Evolutionary conservation across 106 monocot species (phyloP).

Genomic region (Dioscorea dumetorum): DNA sequence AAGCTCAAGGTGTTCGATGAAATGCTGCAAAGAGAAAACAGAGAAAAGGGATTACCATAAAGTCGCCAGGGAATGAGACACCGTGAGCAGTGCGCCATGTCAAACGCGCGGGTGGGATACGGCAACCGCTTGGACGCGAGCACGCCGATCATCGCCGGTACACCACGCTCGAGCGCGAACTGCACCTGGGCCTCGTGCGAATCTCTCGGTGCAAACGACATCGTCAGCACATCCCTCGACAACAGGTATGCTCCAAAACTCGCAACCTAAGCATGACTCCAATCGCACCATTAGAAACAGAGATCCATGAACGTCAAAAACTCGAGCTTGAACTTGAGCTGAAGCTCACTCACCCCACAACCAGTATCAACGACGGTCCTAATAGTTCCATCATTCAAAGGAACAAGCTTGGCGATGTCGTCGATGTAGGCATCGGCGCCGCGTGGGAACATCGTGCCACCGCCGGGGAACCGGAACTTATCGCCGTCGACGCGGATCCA

Average conservation of each 20-base stretch:
- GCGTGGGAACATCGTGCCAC: slow-evolving; percentile 78
- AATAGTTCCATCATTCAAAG: slow-evolving; percentile 56
- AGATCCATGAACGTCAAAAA: too few species aligned
- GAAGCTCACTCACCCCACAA: slow-evolving; percentile 44
- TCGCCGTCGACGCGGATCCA: slow-evolving; percentile 76
- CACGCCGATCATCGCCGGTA: slow-evolving; percentile 79
- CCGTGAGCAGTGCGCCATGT: slow-evolving; percentile 90
- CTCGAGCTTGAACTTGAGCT: slow-evolving; percentile 1
- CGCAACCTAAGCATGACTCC: too few species aligned
- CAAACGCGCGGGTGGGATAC: slow-evolving; percentile 69
- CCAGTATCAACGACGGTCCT: slow-evolving; percentile 80
- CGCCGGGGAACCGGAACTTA: slow-evolving; percentile 80
- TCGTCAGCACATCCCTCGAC: slow-evolving; percentile 45
- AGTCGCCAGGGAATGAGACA: slow-evolving; percentile 88
- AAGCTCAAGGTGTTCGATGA: too few species aligned
- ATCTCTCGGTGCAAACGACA: slow-evolving; percentile 60
- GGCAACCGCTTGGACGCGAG: slow-evolving; percentile 66
- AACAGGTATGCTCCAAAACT: slow-evolving; percentile 65
- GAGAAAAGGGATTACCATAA: slow-evolving; percentile 17
- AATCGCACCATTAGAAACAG: too few species aligned
- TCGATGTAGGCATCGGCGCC: slow-evolving; percentile 82
- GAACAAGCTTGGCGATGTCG: slow-evolving; percentile 49
- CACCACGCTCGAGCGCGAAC: slow-evolving; percentile 74
- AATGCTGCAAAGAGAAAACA: not conserved
- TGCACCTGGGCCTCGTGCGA: slow-evolving; percentile 70